Conservation (phyloP, 805 yeast genomes). For the Kluyveromyces starmeri region DNA sequence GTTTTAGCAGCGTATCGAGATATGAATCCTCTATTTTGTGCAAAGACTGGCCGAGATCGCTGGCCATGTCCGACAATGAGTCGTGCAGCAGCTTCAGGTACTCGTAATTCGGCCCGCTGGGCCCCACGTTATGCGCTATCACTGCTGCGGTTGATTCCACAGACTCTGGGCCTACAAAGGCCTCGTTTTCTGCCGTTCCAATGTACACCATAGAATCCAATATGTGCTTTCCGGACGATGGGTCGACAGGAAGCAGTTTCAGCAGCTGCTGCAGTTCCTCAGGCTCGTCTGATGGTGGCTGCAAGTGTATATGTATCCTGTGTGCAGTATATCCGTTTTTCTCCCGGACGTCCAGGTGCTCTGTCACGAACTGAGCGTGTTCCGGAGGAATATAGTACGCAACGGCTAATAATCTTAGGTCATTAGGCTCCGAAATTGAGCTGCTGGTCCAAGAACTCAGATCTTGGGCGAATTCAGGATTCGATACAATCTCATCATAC, state of each 20-base stretch:
- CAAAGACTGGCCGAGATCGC: not conserved
- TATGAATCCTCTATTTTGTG: conserved; percentile 2
- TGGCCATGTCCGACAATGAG: conserved; percentile 34
- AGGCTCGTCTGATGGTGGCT: conserved; percentile 19
- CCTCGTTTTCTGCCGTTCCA: conserved; percentile 71
- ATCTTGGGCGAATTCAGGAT: conserved; percentile 36
- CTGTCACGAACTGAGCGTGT: conserved; percentile 49
- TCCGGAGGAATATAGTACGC: conserved; percentile 73
- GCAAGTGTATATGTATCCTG: conserved; percentile 51
- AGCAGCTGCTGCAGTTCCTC: conserved; percentile 18
- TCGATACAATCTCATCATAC: conserved; percentile 39
- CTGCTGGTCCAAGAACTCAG: conserved; percentile 20
- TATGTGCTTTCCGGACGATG: conserved; percentile 31
- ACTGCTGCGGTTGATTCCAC: conserved; percentile 49
- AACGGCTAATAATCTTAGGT: conserved; percentile 63
- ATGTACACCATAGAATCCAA: conserved; percentile 64
- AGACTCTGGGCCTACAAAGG: conserved; percentile 78
- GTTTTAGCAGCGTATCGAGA: conserved; percentile 1
- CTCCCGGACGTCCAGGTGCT: conserved; percentile 72
- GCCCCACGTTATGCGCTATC: conserved; percentile 55
- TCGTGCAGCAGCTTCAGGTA: conserved; percentile 49
- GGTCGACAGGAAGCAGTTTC: conserved; percentile 24
- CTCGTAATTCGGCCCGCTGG: conserved; percentile 74
- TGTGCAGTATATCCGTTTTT: conserved; percentile 81
- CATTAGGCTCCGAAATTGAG: conserved; percentile 27